phyloP scores from a whole-genome alignment of 768 basidiomycete species.

The Leccinum boreale region DNA sequence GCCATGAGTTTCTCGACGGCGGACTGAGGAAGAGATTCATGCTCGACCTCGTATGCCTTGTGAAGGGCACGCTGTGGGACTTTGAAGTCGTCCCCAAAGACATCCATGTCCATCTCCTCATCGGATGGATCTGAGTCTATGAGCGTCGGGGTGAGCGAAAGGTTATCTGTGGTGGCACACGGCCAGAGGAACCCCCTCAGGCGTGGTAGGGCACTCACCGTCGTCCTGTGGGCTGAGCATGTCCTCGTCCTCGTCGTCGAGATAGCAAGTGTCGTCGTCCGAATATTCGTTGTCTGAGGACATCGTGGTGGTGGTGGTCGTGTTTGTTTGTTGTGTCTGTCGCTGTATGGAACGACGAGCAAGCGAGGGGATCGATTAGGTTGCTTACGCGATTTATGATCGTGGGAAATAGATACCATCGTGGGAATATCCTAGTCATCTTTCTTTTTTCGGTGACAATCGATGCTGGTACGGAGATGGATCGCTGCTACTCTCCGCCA shows the following conservation, averaged over 20 bases:
- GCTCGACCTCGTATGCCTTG: slow-evolving; percentile 86
- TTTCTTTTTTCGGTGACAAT: slow-evolving; percentile 15
- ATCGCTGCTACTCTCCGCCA: slow-evolving; percentile 8
- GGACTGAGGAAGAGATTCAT: slow-evolving; percentile 65
- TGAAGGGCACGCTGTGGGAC: slow-evolving; percentile 50
- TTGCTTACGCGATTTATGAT: slow-evolving; percentile 22
- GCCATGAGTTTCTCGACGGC: slow-evolving; percentile 79
- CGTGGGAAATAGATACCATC: neutral
- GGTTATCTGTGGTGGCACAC: slow-evolving; percentile 17
- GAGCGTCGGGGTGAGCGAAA: slow-evolving; percentile 20
- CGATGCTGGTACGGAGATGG: slow-evolving; percentile 26
- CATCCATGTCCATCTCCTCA: slow-evolving; percentile 71
- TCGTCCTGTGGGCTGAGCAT: slow-evolving; percentile 60
- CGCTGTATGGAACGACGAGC: slow-evolving; percentile 18
- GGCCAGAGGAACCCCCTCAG: slow-evolving; percentile 12
- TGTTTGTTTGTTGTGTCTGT: slow-evolving; percentile 3
- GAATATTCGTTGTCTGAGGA: slow-evolving; percentile 71
- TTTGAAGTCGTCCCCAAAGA: slow-evolving; percentile 61
- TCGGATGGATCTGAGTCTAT: slow-evolving; percentile 44
- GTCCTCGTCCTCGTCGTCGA: slow-evolving; percentile 71
- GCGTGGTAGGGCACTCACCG: slow-evolving; percentile 32
- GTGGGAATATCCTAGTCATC: slow-evolving; percentile 3
- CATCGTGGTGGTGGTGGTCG: slow-evolving; percentile 31
- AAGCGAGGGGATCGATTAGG: slow-evolving; percentile 27
- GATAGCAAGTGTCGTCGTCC: slow-evolving; percentile 63